phyloP scores from a whole-genome alignment of 2,329 filamentous ascomycete species.

The Phoma sp. region DNA sequence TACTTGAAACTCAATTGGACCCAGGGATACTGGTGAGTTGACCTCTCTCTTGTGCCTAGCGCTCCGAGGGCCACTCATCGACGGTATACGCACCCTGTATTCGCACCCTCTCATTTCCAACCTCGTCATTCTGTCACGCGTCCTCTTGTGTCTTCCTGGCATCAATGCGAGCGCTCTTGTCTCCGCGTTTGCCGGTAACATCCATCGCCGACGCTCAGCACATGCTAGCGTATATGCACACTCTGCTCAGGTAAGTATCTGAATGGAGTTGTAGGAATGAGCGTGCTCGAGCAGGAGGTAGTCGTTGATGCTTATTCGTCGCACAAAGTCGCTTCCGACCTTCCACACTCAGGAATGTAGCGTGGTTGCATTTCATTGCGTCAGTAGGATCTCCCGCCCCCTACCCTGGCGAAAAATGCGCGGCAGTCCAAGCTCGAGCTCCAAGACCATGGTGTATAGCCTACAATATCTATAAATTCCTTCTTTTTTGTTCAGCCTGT shows the following conservation, averaged over 20 bases:
- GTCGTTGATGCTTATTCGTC: conserved; percentile 5
- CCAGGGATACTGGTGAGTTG: conserved; percentile 16
- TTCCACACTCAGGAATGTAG: conserved; percentile 20
- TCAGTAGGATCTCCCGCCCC: background rate
- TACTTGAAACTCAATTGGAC: background rate
- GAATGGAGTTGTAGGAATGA: conserved; percentile 18
- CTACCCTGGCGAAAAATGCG: conserved; percentile 7
- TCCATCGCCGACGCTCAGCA: background rate
- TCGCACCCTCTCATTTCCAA: background rate
- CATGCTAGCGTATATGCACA: conserved; percentile 9
- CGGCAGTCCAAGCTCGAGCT: background rate
- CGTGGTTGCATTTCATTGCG: conserved; percentile 15
- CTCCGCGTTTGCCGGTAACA: background rate
- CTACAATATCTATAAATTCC: background rate
- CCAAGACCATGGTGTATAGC: conserved; percentile 7
- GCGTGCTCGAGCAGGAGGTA: conserved; percentile 1
- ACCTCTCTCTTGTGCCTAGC: background rate
- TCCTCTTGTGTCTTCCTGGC: background rate
- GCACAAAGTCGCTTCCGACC: conserved; percentile 5
- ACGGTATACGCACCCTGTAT: background rate
- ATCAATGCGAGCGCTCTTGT: background rate
- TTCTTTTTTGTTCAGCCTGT: background rate
- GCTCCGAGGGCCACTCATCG: background rate
- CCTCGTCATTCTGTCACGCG: conserved; percentile 5
- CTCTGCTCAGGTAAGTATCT: conserved; percentile 10